Conservation (phyloP, 495 filamentous ascomycete genomes). For the Margaritispora aquatica region DNA sequence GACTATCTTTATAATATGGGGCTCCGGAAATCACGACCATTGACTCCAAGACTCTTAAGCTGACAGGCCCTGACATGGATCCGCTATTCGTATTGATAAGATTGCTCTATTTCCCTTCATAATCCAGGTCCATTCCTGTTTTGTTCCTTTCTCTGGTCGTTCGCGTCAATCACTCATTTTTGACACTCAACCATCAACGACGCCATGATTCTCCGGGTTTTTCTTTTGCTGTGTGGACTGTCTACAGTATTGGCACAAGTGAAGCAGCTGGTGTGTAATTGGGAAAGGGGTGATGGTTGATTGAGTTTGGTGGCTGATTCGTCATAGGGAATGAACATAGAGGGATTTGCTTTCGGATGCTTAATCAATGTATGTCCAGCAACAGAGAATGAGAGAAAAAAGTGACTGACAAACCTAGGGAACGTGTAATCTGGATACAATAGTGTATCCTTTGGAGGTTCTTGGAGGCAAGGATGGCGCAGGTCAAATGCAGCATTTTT, state of each 20-base stretch:
- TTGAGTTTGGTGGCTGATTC: not conserved
- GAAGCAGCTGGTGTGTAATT: not conserved
- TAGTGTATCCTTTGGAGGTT: constrained; percentile 25
- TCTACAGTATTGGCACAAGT: not conserved
- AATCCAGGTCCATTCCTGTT: not conserved
- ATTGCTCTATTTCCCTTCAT: not conserved
- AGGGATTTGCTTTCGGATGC: constrained; percentile 1
- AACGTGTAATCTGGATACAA: not conserved
- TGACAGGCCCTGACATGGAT: not conserved
- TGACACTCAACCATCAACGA: not conserved
- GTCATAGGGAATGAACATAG: constrained; percentile 1
- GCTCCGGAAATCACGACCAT: not conserved
- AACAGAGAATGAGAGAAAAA: not conserved
- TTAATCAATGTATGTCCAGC: not conserved
- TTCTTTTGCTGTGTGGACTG: not conserved
- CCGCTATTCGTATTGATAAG: not conserved
- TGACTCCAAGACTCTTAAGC: not conserved
- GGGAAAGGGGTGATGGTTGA: not conserved
- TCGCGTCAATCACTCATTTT: not conserved
- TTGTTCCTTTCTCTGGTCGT: not conserved
- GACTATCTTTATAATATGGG: not conserved
- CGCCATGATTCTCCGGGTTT: not conserved
- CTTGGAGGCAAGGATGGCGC: constrained; percentile 29
- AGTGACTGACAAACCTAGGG: not conserved
- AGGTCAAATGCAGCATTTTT: constrained; percentile 52